A percentile compares a stretch with the other conserved stretches of the same genome.
Conservation (phyloP, 139 green algal genomes). For the Raphidocelis subcapitata region DNA sequence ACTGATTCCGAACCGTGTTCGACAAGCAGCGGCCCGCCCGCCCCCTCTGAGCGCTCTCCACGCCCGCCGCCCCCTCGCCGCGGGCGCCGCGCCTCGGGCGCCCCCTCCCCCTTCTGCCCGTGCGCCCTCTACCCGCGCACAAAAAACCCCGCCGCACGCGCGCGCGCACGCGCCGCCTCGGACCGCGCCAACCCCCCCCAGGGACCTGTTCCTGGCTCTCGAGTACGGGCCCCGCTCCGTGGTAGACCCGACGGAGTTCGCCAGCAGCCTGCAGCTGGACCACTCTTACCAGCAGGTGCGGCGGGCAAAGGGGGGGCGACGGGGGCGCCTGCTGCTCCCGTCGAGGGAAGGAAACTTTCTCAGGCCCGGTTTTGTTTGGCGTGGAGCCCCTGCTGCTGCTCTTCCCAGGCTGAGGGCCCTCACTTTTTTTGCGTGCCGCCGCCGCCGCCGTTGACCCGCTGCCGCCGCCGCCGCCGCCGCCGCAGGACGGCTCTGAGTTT, state of each 20-base stretch:
- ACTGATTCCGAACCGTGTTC: too few relatives aligned
- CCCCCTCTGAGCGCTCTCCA: background rate
- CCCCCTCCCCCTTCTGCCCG: background rate
- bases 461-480: background rate
- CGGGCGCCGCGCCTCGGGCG: background rate
- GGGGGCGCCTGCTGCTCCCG: too few relatives aligned
- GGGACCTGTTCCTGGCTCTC: constrained; percentile 64
- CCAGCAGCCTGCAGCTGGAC: constrained; percentile 68
- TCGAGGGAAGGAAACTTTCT: too few relatives aligned
- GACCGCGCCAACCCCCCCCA: constrained; percentile 8
- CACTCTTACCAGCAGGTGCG: constrained; percentile 75
- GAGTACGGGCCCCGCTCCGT: constrained; percentile 44
- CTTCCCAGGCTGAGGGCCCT: too few relatives aligned
- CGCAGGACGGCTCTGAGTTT: constrained; percentile 92
- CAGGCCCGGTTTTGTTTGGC: too few relatives aligned
- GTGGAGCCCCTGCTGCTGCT: too few relatives aligned
- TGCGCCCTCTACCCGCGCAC: too few relatives aligned
- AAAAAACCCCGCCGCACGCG: too few relatives aligned
- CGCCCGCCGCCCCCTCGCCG: background rate
- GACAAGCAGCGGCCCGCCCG: background rate
- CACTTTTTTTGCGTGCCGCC: too few relatives aligned
- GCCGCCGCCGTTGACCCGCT: too few relatives aligned
- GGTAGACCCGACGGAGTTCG: constrained; percentile 70
- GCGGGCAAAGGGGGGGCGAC: too few relatives aligned
- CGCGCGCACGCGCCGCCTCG: too few relatives aligned